phyloP scores from a whole-genome alignment of 192 early-diverging fungal genomes.

The Gigaspora rosea region DNA sequence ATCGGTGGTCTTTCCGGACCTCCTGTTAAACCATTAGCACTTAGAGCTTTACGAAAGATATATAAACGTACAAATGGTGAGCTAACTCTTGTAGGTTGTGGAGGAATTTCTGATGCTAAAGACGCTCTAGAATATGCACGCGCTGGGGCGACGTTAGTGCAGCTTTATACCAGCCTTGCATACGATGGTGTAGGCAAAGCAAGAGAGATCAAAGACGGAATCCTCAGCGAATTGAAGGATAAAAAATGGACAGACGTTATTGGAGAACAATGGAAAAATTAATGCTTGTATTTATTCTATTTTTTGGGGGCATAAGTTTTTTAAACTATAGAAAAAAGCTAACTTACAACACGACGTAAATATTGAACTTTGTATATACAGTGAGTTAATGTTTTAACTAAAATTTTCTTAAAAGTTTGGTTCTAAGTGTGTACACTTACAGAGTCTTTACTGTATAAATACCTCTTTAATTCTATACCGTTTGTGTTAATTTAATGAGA shows the following conservation, averaged over 20 bases:
- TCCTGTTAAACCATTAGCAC: conserved; percentile 72
- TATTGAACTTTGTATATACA: too few species aligned
- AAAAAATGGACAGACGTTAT: conserved; percentile 68
- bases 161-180: conserved; percentile 79
- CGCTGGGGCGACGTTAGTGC: conserved; percentile 81
- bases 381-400: too few species aligned
- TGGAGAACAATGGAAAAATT: conserved; percentile 35
- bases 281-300: too few species aligned
- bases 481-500: too few species aligned
- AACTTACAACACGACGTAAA: too few species aligned
- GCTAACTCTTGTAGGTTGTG: conserved; percentile 86
- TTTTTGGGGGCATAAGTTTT: too few species aligned
- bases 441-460: too few species aligned
- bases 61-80: conserved; percentile 73
- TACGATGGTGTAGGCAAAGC: conserved; percentile 78
- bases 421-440: too few species aligned
- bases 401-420: too few species aligned
- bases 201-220: conserved; percentile 76
- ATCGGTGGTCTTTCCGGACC: conserved; percentile 83
- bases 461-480: too few species aligned
- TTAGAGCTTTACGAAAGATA: conserved; percentile 69
- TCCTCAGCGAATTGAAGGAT: conserved; percentile 67
- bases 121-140: conserved; percentile 80
- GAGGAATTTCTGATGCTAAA: conserved; percentile 74
- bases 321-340: too few species aligned